A percentile compares a stretch with the other conserved stretches of the same genome.
Evolutionary conservation across 352 stramenopile species (phyloP).

Genomic region (Blastocystis sp.): DNA sequence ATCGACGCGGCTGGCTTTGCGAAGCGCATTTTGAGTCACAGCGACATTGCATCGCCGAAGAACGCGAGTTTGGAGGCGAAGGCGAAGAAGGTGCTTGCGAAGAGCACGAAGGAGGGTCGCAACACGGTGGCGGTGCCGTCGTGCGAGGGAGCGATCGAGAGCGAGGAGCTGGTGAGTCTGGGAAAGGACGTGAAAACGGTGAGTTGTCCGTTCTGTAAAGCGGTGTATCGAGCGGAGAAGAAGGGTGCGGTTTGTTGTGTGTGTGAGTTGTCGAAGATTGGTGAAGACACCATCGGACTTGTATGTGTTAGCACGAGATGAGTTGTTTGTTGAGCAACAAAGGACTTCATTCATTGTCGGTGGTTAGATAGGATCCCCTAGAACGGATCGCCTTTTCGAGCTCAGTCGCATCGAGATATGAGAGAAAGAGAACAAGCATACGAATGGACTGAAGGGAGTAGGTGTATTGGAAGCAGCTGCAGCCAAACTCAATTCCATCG

Average conservation of each 20-base stretch:
- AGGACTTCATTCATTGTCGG: background rate
- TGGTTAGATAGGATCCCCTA: too few relatives aligned
- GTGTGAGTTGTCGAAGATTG: constrained; percentile 78
- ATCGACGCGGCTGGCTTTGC: constrained; percentile 94
- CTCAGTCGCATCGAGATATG: too few relatives aligned
- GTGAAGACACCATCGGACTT: constrained; percentile 11
- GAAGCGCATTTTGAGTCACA: constrained; percentile 87
- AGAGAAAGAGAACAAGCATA: too few relatives aligned
- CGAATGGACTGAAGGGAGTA: too few relatives aligned
- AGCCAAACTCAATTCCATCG: too few relatives aligned
- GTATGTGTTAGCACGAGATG: constrained; percentile 5
- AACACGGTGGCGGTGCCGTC: constrained; percentile 95
- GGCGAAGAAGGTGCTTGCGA: constrained; percentile 88
- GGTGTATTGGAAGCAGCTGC: too few relatives aligned
- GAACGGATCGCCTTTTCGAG: too few relatives aligned
- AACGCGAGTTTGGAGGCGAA: constrained; percentile 85
- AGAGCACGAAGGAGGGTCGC: constrained; percentile 90
- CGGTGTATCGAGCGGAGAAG: constrained; percentile 75
- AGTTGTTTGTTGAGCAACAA: background rate
- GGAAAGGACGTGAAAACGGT: constrained; percentile 75
- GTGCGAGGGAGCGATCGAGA: constrained; percentile 87
- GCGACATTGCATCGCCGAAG: constrained; percentile 83
- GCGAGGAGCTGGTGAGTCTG: constrained; percentile 82
- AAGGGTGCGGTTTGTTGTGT: constrained; percentile 79
- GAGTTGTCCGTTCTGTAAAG: constrained; percentile 86